phyloP scores from a whole-genome alignment of 208 protist species.

The Leptomonas seymouri region DNA sequence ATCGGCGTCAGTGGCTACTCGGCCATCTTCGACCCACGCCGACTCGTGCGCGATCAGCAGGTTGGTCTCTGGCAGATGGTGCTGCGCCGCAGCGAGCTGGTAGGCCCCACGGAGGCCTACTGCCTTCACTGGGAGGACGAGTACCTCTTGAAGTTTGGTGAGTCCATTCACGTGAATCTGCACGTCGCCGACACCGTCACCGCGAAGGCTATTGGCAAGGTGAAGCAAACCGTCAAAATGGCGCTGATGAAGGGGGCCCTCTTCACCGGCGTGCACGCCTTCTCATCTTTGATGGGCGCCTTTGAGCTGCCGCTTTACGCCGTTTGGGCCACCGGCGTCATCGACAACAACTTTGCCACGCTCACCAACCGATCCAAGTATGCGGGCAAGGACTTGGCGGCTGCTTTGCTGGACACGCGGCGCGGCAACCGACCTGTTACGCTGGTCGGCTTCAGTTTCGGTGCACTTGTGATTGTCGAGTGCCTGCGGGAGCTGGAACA shows the following conservation, averaged over 20 bases:
- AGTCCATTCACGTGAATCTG: conserved; percentile 59
- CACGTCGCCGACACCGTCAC: conserved; percentile 49
- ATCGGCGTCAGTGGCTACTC: conserved; percentile 82
- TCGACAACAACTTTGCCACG: conserved; percentile 87
- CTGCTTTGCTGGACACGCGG: conserved; percentile 56
- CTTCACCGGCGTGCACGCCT: conserved; percentile 72
- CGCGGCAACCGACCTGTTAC: conserved; percentile 84
- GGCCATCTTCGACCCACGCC: conserved; percentile 70
- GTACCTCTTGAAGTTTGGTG: conserved; percentile 67
- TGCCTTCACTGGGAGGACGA: conserved; percentile 85
- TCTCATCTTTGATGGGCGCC: conserved; percentile 63
- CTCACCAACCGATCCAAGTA: conserved; percentile 72
- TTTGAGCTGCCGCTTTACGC: conserved; percentile 78
- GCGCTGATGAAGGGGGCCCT: conserved; percentile 57
- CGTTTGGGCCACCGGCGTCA: conserved; percentile 74
- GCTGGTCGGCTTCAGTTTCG: conserved; percentile 89
- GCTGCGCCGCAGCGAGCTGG: conserved; percentile 40
- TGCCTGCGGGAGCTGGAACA: conserved; percentile 75
- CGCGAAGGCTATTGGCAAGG: conserved; percentile 37
- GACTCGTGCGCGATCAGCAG: conserved; percentile 78
- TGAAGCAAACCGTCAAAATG: conserved; percentile 48
- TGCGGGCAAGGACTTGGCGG: conserved; percentile 81
- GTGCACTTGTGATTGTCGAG: conserved; percentile 79
- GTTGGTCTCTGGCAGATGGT: conserved; percentile 73
- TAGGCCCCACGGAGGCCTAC: conserved; percentile 60